Evolutionary conservation across 768 basidiomycete species (phyloP).

Genomic region (Tricholoma flavovirens): DNA sequence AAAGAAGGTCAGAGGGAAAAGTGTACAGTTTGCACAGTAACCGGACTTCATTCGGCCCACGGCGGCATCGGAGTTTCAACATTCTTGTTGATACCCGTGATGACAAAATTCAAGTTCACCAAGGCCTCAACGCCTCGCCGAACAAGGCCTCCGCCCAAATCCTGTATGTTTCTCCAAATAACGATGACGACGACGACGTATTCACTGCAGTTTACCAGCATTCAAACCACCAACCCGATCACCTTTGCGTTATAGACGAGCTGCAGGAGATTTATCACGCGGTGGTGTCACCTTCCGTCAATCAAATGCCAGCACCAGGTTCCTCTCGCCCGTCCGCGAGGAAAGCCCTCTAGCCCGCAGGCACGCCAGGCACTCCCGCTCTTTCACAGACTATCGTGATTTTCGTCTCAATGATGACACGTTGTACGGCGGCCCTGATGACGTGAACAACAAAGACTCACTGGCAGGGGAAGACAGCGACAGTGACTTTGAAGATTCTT

Average conservation of each 20-base stretch:
- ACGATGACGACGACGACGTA: background rate
- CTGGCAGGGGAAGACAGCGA: conserved; percentile 14
- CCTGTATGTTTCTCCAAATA: background rate
- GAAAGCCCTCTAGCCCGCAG: background rate
- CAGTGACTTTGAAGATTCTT: conserved; percentile 24
- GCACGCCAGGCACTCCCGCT: background rate
- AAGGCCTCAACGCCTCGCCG: conserved; percentile 6
- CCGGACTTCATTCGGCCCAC: background rate
- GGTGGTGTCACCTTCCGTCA: background rate
- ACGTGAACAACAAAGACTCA: conserved; percentile 5
- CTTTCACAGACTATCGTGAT: background rate
- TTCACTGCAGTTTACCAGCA: background rate
- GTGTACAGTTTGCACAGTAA: conserved; percentile 11
- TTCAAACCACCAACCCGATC: background rate
- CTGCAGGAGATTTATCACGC: background rate
- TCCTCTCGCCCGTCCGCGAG: background rate
- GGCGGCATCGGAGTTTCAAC: conserved; percentile 39
- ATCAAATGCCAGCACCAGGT: background rate
- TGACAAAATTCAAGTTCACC: conserved; percentile 10
- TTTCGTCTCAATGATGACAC: conserved; percentile 15
- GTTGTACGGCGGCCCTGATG: conserved; percentile 8
- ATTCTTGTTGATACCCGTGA: conserved; percentile 12
- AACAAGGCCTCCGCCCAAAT: conserved; percentile 2
- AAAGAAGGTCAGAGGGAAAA: conserved; percentile 17
- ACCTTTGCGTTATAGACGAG: background rate